phyloP scores from a whole-genome alignment of 2,329 filamentous ascomycete genomes.

The Aspergillus floridensis region DNA sequence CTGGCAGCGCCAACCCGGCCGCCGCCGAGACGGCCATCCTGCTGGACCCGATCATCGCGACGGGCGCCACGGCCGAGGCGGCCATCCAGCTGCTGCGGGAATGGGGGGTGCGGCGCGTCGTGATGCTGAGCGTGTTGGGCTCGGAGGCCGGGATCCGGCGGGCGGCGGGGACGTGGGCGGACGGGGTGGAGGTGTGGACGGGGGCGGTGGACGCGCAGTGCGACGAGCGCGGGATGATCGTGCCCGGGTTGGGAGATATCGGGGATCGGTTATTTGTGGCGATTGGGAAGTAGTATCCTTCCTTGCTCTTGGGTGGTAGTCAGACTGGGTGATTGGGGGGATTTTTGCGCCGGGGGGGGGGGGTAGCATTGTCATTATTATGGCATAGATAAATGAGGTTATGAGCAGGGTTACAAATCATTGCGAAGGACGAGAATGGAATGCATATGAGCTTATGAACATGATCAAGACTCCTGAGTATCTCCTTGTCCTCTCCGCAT shows the following conservation, averaged over 20 bases:
- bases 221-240: conserved; percentile 81
- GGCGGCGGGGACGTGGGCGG: conserved; percentile 75
- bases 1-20: conserved; percentile 35
- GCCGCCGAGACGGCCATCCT: conserved; percentile 70
- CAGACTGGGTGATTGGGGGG: background rate
- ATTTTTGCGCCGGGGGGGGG: too few relatives aligned
- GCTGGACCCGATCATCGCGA: conserved; percentile 90
- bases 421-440: too few relatives aligned
- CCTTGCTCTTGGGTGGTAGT: background rate
- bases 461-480: too few relatives aligned
- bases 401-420: too few relatives aligned
- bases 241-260: conserved; percentile 84
- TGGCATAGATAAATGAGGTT: too few relatives aligned
- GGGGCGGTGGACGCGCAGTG: conserved; percentile 72
- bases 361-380: too few relatives aligned
- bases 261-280: conserved; percentile 88
- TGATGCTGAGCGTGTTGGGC: conserved; percentile 73
- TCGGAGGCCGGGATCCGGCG: conserved; percentile 67
- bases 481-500: too few relatives aligned
- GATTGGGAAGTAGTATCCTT: conserved; percentile 65
- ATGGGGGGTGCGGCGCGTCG: conserved; percentile 82
- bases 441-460: too few relatives aligned
- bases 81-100: conserved; percentile 86
- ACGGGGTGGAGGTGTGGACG: conserved; percentile 63
- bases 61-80: conserved; percentile 82